These are phyloP conservation scores for Axilococcus clingmanii DNA, from an alignment of 139 green algal genomes.

Conservation along the genomic window DNA sequence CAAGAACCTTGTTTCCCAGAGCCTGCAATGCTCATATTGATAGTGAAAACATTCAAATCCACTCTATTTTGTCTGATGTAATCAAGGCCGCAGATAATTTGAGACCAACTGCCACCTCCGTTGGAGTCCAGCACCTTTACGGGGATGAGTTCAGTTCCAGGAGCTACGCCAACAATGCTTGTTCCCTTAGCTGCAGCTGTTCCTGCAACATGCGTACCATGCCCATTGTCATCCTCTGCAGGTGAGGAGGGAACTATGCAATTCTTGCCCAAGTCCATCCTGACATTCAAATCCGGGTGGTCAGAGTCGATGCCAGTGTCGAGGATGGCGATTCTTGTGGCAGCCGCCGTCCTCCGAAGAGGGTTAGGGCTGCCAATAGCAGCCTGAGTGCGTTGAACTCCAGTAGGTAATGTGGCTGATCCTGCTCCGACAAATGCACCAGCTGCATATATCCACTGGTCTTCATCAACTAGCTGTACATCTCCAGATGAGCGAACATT, in stretches of 20 bases:
- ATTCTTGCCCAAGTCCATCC: too few species aligned
- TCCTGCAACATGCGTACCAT: neutral
- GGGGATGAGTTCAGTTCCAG: slow-evolving; percentile 5
- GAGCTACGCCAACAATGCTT: slow-evolving; percentile 8
- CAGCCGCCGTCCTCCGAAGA: too few species aligned
- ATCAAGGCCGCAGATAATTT: neutral
- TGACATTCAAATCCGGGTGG: slow-evolving; percentile 3
- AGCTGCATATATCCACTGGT: too few species aligned
- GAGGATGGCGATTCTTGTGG: neutral
- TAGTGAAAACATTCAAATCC: neutral
- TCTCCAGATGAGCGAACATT: too few species aligned
- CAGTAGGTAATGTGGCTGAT: too few species aligned
- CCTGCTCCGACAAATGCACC: too few species aligned
- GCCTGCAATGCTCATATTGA: slow-evolving; percentile 2
- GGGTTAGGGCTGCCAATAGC: too few species aligned
- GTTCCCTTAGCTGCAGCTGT: slow-evolving; percentile 9
- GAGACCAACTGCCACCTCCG: neutral
- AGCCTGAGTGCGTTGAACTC: too few species aligned
- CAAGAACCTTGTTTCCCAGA: too few species aligned
- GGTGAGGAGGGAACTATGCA: too few species aligned
- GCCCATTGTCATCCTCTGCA: slow-evolving; percentile 7
- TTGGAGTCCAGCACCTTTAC: slow-evolving; percentile 15
- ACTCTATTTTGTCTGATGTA: too few species aligned
- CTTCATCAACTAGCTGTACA: too few species aligned
- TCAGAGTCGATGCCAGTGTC: slow-evolving; percentile 6